Evolutionary conservation across 192 early-diverging fungal species (phyloP), one percentile per base, ranked within the genome.

Genomic region (Coemansia sp.): DNA sequence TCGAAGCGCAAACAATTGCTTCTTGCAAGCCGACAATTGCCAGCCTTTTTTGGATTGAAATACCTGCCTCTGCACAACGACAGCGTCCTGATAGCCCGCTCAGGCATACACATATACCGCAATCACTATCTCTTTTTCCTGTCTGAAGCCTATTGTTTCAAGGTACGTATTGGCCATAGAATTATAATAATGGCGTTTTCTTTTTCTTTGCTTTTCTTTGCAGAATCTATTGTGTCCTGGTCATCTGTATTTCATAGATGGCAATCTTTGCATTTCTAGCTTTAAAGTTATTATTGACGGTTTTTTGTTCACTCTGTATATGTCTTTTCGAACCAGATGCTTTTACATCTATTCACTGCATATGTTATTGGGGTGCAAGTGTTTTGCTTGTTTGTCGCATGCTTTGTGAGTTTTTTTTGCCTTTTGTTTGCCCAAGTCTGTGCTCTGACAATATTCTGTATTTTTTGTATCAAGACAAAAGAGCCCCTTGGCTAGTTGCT

Each of bases 151-250:
- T 10, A 27, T 52, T 52, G 50, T 52, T 5, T 28, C 24, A 24
- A 24, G 50, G 50, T 52, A 52, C 24, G 50, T 52, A 52, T 52
- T 27, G 24, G 16, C 23, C 50, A 52, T 23, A 42, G 13, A 42
- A 42, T 42, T 16, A 42, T 42, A 42, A 52, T 52, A 52, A 52
- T 27, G 50, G 50, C 50, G 50, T 28, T 34, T 34, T 34, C 5
- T 34, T 4, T 9, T 6, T 34, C 32, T 34, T 34, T 34, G 4
- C 5, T 34, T 34, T 34, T 34, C 39, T 42, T 42, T 16, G 39
- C 13, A 14, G 39, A 42, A 42, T 42, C 8, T 2, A 42, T 42
- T 42, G 39, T 42, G 3, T 42, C 11, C 39, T 42, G 39, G 39
- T 14, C 13, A 42, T 42, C 13, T 42, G 39, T 10, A 42, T 14